Percentiles rank a stretch among this genome's conserved stretches.
Conservation (phyloP, 257 asterid genomes). For the Rehmannia glutinosa region DNA sequence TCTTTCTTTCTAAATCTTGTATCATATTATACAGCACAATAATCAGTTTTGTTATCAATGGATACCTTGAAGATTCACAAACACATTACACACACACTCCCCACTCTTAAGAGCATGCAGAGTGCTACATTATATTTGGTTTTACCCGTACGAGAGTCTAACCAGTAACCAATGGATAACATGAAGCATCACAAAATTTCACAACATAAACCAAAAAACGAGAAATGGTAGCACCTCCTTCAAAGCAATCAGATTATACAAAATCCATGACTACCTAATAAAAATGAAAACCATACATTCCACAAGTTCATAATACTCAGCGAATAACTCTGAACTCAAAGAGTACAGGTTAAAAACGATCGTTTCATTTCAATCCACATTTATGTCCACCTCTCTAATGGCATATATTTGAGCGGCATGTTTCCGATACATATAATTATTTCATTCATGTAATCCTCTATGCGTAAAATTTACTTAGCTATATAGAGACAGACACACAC, state of each 20-base stretch:
- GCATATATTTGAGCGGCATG: not conserved
- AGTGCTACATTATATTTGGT: not conserved
- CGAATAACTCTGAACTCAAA: not conserved
- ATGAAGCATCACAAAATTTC: not conserved
- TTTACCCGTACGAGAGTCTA: not conserved
- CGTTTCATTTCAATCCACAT: constrained; percentile 2
- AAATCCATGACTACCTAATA: not conserved
- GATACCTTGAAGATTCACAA: not conserved
- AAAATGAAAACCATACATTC: not conserved
- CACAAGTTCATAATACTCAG: not conserved
- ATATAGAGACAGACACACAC: not conserved
- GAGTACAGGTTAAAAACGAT: not conserved
- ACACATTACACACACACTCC: not conserved
- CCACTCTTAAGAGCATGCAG: not conserved
- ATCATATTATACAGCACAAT: not conserved
- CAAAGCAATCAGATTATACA: not conserved
- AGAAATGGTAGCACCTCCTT: not conserved
- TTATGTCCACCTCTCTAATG: not conserved
- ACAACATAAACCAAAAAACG: not conserved
- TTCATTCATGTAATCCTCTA: not conserved
- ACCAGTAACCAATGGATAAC: not conserved
- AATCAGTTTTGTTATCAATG: too few species aligned
- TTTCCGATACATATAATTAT: not conserved
- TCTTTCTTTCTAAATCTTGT: not conserved
- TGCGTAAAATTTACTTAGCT: too few species aligned